Evolutionary conservation across 495 filamentous ascomycete genomes (phyloP).

Genomic region (Lasiosphaeria miniovina): DNA sequence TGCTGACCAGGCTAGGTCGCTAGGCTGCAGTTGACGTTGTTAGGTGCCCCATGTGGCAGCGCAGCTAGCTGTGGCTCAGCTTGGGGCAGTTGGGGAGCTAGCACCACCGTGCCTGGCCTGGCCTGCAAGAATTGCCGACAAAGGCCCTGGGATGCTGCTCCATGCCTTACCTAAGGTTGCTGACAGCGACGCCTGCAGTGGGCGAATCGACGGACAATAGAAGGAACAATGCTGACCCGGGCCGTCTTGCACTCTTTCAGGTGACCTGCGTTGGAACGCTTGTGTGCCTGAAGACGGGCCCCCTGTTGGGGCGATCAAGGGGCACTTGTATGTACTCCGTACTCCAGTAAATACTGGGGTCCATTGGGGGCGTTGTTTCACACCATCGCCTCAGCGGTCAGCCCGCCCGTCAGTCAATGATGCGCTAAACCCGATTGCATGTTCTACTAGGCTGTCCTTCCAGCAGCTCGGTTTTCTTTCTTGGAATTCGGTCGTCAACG

Average conservation of each 20-base stretch:
- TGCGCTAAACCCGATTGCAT: constrained; percentile 19
- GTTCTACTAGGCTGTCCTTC: constrained; percentile 23
- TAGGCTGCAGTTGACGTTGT: too few relatives aligned
- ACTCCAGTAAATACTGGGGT: neutral
- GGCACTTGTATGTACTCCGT: neutral
- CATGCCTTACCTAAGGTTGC: too few relatives aligned
- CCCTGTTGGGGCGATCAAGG: neutral
- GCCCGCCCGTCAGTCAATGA: constrained; percentile 1
- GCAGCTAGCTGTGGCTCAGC: too few relatives aligned
- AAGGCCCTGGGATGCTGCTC: too few relatives aligned
- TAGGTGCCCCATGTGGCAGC: too few relatives aligned
- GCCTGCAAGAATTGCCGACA: too few relatives aligned
- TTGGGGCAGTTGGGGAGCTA: too few relatives aligned
- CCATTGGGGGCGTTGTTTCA: neutral
- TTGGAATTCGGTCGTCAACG: neutral
- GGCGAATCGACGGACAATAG: too few relatives aligned
- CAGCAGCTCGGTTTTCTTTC: constrained; percentile 2
- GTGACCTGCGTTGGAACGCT: neutral
- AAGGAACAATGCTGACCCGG: constrained; percentile 3
- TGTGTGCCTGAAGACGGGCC: too few relatives aligned
- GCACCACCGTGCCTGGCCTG: too few relatives aligned
- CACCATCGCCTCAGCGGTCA: neutral
- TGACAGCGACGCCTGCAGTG: too few relatives aligned
- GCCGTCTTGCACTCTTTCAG: neutral
- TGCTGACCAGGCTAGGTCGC: too few relatives aligned